These are phyloP conservation scores for Hypomyces rosellus DNA, from an alignment of 2,329 filamentous ascomycete genomes.

Conservation along the genomic window DNA sequence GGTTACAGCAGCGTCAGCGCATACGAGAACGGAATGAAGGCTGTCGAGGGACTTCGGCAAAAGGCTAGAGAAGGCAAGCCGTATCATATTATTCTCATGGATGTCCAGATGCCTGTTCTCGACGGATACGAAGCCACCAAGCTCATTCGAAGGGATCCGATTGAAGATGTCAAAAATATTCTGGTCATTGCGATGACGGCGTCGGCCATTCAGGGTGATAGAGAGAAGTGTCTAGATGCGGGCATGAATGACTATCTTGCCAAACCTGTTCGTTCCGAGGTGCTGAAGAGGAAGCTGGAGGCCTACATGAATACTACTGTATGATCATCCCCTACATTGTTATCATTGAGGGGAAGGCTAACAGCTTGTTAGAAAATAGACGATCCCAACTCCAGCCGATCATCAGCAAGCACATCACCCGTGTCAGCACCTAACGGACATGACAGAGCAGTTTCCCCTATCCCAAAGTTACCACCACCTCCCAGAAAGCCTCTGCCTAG, in stretches of 20 bases:
- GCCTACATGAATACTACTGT: conserved; percentile 43
- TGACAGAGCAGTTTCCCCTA: neutral
- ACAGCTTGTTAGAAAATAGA: neutral
- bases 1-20: conserved; percentile 78
- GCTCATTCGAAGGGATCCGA: conserved; percentile 68
- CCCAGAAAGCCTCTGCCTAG: conserved; percentile 10
- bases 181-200: conserved; percentile 98
- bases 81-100: conserved; percentile 91
- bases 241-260: conserved; percentile 98
- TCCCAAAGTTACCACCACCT: conserved; percentile 8
- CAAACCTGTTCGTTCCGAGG: conserved; percentile 85
- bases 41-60: conserved; percentile 74
- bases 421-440: conserved; percentile 7
- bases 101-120: conserved; percentile 91
- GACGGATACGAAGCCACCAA: conserved; percentile 91
- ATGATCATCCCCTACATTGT: neutral
- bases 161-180: conserved; percentile 71
- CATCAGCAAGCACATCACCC: conserved; percentile 4
- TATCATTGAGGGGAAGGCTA: neutral
- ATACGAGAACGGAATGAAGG: conserved; percentile 83
- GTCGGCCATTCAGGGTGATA: conserved; percentile 85
- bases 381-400: neutral
- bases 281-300: conserved; percentile 76
- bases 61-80: conserved; percentile 66
- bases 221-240: conserved; percentile 90